Conservation (phyloP, 108 stramenopile genomes). For the Skeletonema grethae region DNA sequence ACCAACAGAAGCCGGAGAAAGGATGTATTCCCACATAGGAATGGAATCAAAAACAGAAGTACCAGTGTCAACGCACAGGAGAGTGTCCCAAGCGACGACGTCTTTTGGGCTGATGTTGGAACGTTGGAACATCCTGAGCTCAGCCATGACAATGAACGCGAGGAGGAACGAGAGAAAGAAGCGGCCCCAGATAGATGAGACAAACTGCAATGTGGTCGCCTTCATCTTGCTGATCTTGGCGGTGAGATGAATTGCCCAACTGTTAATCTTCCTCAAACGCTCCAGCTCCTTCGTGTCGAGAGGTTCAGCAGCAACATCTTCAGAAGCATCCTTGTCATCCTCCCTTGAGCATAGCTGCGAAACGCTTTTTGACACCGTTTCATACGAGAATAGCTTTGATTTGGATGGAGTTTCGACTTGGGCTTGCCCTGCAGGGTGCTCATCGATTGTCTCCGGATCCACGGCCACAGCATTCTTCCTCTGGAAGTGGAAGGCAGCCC, state of each 20-base stretch:
- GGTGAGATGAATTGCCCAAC: not conserved
- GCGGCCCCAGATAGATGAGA: not conserved
- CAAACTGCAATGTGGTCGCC: not conserved
- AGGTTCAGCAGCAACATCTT: not conserved
- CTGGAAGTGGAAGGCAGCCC: too few species aligned
- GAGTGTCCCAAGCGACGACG: not conserved
- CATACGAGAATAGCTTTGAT: not conserved
- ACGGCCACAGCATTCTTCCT: too few species aligned
- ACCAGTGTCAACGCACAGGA: conserved; percentile 15
- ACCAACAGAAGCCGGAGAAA: not conserved
- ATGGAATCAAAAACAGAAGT: conserved; percentile 7
- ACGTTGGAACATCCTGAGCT: not conserved
- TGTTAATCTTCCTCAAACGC: not conserved
- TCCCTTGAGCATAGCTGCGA: not conserved
- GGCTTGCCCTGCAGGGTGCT: not conserved
- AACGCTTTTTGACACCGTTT: not conserved
- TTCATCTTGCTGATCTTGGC: not conserved
- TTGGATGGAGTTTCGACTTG: not conserved
- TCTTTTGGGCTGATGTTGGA: not conserved
- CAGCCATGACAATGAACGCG: not conserved
- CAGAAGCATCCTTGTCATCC: not conserved
- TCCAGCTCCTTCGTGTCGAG: not conserved
- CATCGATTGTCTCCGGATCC: not conserved
- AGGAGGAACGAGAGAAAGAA: not conserved
- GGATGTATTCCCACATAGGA: conserved; percentile 24